Percentiles rank a stretch among this genome's conserved stretches.
Evolutionary conservation across 2,329 filamentous ascomycete species (phyloP).

Genomic region (Aureobasidium sp.): DNA sequence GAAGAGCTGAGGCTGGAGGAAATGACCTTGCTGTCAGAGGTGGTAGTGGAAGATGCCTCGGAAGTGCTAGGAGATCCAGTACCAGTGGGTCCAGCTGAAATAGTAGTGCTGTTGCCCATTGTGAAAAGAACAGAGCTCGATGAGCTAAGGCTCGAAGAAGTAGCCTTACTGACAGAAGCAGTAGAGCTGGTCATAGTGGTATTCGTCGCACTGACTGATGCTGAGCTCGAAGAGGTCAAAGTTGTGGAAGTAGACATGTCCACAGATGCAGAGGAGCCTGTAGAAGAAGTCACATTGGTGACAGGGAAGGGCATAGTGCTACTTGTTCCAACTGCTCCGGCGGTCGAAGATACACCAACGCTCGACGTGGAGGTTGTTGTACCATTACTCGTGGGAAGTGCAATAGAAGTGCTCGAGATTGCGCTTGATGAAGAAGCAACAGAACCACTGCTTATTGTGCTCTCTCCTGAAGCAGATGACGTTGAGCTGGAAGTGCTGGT

Average conservation of each 20-base stretch:
- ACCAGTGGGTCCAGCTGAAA: too few species aligned
- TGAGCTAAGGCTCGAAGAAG: background rate
- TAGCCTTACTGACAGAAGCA: background rate
- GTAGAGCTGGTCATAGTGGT: background rate
- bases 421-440: background rate
- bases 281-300: background rate
- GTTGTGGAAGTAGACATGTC: background rate
- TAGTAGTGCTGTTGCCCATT: too few species aligned
- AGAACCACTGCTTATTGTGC: background rate
- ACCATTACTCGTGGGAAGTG: too few species aligned
- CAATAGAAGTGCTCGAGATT: background rate
- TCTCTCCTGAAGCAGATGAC: background rate
- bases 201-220: background rate
- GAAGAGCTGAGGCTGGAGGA: too few species aligned
- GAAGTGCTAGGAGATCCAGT: too few species aligned
- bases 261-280: background rate
- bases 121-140: background rate
- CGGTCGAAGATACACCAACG: too few species aligned
- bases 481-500: too few species aligned
- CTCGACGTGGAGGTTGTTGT: too few species aligned
- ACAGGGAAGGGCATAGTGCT: background rate
- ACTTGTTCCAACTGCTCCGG: too few species aligned
- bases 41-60: too few species aligned
- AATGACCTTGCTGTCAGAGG: too few species aligned
- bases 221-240: background rate